phyloP scores from a whole-genome alignment of 2,329 filamentous ascomycete genomes.

The Achaetomium macrosporum region DNA sequence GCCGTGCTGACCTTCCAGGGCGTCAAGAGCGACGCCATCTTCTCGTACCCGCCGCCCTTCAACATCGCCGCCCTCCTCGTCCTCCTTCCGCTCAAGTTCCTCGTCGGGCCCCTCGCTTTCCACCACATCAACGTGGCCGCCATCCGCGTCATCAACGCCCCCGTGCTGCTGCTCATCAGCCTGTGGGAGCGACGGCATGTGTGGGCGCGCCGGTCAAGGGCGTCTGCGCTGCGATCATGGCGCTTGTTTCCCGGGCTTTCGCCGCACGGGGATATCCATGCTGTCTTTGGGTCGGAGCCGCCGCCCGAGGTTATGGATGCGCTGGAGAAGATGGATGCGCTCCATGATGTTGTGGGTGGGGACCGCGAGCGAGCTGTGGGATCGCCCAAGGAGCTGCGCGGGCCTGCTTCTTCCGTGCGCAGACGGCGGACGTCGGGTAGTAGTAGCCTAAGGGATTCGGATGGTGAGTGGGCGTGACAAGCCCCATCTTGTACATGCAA shows the following conservation, averaged over 20 bases:
- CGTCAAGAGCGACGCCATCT: conserved; percentile 66
- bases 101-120: conserved; percentile 58
- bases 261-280: conserved; percentile 25
- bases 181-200: conserved; percentile 56
- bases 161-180: conserved; percentile 55
- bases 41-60: conserved; percentile 64
- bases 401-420: conserved; percentile 4
- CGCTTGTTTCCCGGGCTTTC: conserved; percentile 24
- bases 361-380: background rate
- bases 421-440: conserved; percentile 13
- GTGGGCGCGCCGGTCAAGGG: conserved; percentile 35
- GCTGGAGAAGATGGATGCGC: conserved; percentile 23
- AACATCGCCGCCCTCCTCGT: conserved; percentile 60
- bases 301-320: conserved; percentile 23
- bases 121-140: conserved; percentile 65
- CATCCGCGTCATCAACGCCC: conserved; percentile 58
- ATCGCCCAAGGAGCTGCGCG: conserved; percentile 9
- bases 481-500: background rate
- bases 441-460: conserved; percentile 15
- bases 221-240: conserved; percentile 20
- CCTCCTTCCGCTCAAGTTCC: conserved; percentile 59
- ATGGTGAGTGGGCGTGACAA: background rate
- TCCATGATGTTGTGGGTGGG: conserved; percentile 7
- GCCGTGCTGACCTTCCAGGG: conserved; percentile 69
- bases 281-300: conserved; percentile 22